These are phyloP conservation scores for Sclerospora graminicola DNA, from an alignment of 352 stramenopile species.

Conservation along the genomic window DNA sequence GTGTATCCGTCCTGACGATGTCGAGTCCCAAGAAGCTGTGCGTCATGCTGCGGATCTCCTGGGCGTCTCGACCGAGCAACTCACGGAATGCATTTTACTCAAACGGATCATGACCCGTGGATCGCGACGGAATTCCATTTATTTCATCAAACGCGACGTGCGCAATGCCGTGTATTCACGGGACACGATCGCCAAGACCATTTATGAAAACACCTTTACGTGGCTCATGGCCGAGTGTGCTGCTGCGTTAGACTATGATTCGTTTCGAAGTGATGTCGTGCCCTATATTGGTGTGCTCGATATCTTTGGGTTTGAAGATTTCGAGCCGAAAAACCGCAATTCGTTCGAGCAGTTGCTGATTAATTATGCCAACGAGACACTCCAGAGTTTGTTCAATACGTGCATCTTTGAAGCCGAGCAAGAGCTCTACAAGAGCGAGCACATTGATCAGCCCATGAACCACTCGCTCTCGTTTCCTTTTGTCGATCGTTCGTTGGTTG, in stretches of 20 bases:
- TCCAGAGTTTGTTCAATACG: conserved; percentile 86
- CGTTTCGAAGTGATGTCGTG: conserved; percentile 67
- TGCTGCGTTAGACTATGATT: conserved; percentile 67
- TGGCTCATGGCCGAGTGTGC: conserved; percentile 84
- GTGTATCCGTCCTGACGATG: conserved; percentile 39
- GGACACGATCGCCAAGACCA: conserved; percentile 85
- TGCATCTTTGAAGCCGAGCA: conserved; percentile 84
- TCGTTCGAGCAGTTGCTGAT: conserved; percentile 89
- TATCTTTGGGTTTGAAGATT: conserved; percentile 90
- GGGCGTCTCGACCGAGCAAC: conserved; percentile 44
- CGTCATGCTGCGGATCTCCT: conserved; percentile 49
- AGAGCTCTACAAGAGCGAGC: conserved; percentile 70
- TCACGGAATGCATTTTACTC: conserved; percentile 65
- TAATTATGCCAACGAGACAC: conserved; percentile 89
- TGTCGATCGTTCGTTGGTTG: conserved; percentile 21
- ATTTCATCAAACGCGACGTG: conserved; percentile 63
- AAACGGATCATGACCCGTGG: conserved; percentile 76
- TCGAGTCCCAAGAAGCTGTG: conserved; percentile 35
- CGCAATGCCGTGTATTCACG: conserved; percentile 70
- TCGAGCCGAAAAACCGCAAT: conserved; percentile 84
- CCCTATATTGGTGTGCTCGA: conserved; percentile 88
- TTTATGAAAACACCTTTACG: conserved; percentile 84
- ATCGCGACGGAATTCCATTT: conserved; percentile 63
- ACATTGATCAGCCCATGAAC: conserved; percentile 78
- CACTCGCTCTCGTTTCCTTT: conserved; percentile 66